phyloP scores from a whole-genome alignment of 1,284 basidiomycete genomes.

The Trichosporon sp. region DNA sequence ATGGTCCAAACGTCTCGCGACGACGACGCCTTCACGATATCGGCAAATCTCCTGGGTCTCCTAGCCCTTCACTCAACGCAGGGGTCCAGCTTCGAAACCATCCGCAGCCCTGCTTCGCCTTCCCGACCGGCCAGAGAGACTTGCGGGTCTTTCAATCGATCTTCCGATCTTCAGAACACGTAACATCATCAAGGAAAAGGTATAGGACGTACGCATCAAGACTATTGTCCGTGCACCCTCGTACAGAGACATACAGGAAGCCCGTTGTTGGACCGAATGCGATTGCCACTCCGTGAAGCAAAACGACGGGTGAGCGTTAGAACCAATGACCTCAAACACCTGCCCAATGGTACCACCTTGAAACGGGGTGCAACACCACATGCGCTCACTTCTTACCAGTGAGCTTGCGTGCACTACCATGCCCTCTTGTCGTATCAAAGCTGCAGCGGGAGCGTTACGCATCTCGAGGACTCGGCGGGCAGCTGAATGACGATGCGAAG shows the following conservation, averaged over 20 bases:
- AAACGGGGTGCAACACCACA: neutral
- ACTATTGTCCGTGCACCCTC: neutral
- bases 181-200: neutral
- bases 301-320: neutral
- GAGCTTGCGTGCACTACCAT: neutral
- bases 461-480: neutral
- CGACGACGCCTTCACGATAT: neutral
- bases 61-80: neutral
- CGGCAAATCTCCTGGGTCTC: neutral
- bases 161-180: neutral
- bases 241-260: neutral
- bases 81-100: neutral
- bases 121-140: neutral
- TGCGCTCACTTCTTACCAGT: neutral
- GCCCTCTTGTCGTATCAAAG: neutral
- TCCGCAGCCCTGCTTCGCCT: neutral
- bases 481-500: neutral
- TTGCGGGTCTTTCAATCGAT: neutral
- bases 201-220: neutral
- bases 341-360: neutral
- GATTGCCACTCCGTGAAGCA: neutral
- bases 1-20: neutral
- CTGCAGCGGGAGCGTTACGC: neutral
- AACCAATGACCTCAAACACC: too few relatives aligned
- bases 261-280: too few relatives aligned